Base-by-base conservation (phyloP, 495 filamentous ascomycete species). In the Lophiostoma macrostomum region DNA sequence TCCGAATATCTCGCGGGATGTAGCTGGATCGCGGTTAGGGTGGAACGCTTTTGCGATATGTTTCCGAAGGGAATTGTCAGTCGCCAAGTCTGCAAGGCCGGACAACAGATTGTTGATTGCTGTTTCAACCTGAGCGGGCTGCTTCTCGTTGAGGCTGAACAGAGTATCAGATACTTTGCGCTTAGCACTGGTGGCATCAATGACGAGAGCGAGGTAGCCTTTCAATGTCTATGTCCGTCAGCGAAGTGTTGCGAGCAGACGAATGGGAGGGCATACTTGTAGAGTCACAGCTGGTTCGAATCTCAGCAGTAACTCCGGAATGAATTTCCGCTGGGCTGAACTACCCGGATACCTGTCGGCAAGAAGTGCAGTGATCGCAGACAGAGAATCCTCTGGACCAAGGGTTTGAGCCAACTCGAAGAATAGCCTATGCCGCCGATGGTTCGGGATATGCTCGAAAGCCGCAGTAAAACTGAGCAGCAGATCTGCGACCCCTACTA, bases 391-490 rank as follows among this genome's bases (percentile, higher is more conserved):
- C 23, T 84, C 75, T 0, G 86, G 78, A 4, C 91, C 93, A 22
- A 96, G 76, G 19, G 88, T 95, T 58, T 85, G 79, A 20, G 90
- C 79, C 25, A 98, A 71, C 23, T 88, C 86, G 20, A 80, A 73
- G 74, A 95, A 98, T 4, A 97, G 70, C 30, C 82, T 80, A 14
- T 86, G 77, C 49, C 89, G 84, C 32, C 91, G 81, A 64, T 93
- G 90, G 5, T 80, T 77, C 3, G 93, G 93, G 51, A 98, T 87
- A 64, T 97, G 91, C 64, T 94, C 90, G 69, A 91, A 98, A 10
- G 94, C 94, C 8, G 87, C 88, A 16, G 87, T 88, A 66, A 97
- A 97, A 70, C 90, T 96, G 43, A 90, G 75, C 14, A 98, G 63
- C 24, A 98, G 75, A 63, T 95, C 91, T 1, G 88, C 85, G 11